Percentiles rank a stretch among this genome's conserved stretches.
Conservation (phyloP, 768 basidiomycete genomes). For the Lentinula edodes region DNA sequence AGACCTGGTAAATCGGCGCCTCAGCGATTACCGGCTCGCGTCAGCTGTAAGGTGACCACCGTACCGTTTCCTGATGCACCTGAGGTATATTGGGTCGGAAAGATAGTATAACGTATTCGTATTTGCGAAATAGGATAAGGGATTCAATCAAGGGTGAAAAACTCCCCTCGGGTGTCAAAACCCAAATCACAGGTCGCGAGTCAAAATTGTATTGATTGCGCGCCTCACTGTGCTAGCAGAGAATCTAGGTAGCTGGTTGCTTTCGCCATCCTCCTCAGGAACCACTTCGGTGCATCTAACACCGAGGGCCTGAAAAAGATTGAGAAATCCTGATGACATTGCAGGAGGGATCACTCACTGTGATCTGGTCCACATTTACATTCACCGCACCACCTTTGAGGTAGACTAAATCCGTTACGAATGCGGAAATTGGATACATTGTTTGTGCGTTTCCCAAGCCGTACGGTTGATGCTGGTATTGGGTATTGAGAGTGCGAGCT, state of each 20-base stretch:
- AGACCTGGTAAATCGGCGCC: too few relatives aligned
- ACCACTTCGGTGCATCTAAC: conserved; percentile 53
- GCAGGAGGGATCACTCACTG: conserved; percentile 33
- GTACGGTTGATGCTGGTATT: conserved; percentile 45
- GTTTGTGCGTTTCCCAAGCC: conserved; percentile 57
- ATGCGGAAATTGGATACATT: conserved; percentile 70
- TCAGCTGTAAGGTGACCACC: too few relatives aligned
- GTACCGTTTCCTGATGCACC: too few relatives aligned
- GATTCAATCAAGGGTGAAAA: too few relatives aligned
- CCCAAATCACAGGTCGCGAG: not conserved
- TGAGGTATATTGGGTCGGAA: too few relatives aligned
- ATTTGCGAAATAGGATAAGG: too few relatives aligned
- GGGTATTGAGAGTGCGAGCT: conserved; percentile 58
- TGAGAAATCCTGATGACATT: conserved; percentile 4
- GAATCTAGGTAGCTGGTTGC: conserved; percentile 27
- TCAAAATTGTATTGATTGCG: conserved; percentile 30
- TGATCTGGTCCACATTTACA: conserved; percentile 57
- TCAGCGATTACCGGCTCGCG: too few relatives aligned
- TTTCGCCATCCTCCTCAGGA: conserved; percentile 11
- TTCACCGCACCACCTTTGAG: conserved; percentile 56
- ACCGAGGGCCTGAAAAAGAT: conserved; percentile 41
- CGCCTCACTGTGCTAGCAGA: conserved; percentile 38
- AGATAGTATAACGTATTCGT: too few relatives aligned
- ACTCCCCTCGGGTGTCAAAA: too few relatives aligned
- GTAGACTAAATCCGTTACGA: conserved; percentile 82